Conservation (phyloP, 129 eudicot species). For the Mikania micrantha region DNA sequence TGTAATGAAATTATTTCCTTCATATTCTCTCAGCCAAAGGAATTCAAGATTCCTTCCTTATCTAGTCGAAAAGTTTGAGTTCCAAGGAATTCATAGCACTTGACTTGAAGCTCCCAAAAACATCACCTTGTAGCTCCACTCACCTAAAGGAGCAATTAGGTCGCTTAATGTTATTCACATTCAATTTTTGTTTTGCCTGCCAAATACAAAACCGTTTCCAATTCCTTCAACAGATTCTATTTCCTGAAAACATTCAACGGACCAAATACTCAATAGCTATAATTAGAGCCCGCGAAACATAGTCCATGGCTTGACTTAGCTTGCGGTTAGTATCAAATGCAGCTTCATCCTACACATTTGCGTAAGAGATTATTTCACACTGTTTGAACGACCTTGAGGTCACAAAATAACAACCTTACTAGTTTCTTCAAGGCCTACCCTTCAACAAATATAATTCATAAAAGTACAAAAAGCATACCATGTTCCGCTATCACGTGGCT, state of each 20-base stretch:
- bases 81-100: background rate
- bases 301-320: too few species aligned
- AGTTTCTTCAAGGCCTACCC: too few species aligned
- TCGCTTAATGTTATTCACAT: background rate
- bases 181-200: background rate
- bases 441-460: too few species aligned
- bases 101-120: background rate
- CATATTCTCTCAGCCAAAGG: background rate
- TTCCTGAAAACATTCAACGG: background rate
- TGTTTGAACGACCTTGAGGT: too few species aligned
- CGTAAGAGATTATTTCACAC: too few species aligned
- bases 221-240: background rate
- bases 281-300: constrained; percentile 20
- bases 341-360: too few species aligned
- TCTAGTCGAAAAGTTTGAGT: background rate
- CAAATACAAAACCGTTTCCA: background rate
- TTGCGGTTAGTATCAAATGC: too few species aligned
- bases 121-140: background rate
- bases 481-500: too few species aligned
- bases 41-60: background rate
- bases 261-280: background rate
- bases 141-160: background rate
- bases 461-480: constrained; percentile 8
- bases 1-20: too few species aligned
- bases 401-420: too few species aligned